Base-by-base conservation (phyloP, 371 early-diverging fungal genomes). In the Mortierella sp. region DNA sequence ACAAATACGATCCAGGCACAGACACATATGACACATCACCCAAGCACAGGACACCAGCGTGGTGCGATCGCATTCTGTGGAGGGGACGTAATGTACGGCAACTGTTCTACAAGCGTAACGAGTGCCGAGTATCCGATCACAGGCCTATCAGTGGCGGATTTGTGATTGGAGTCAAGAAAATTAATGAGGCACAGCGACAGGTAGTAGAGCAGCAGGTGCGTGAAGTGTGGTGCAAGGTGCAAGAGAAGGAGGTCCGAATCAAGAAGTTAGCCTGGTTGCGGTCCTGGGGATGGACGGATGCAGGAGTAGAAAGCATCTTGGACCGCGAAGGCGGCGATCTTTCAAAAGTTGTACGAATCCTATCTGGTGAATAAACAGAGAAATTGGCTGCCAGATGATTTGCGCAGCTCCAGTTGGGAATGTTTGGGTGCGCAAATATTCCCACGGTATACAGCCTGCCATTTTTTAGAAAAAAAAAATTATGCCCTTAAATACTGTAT, bases 11-110 rank as follows among this genome's bases (percentile, higher is more conserved):
- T 68, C 83, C 85, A 2, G 89, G 89, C 13, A 88, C 89, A 34
- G 86, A 90, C 22, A 66, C 74, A 2, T 96, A 93, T 71, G 96
- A 96, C 68, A 86, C 91, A 3, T 91, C 92, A 10, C 94, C 95
- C 28, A 96, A 96, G 77, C 83, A 89, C 75, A 87, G 96, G 2
- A 86, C 91, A 0, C 96, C 96, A 3, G 91, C 94, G 0, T 96
- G 93, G 92, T 96, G 96, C 62, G 96, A 96, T 82, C 88, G 96
- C n/a, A 86, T 92, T 42, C 72, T 92, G 29, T 90, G 82, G 70
- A 76, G 87, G 40, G 87, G 85, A 8, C 66, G 66, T 2, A 72
- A 76, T 43, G 76, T 84, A 37, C 57, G 84, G 17, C 84, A 80
- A 32, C 28, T 85, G 29, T 85, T 79, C 60, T 88, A 89, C 68